Percentiles rank a stretch among this genome's conserved stretches.
phyloP scores from a whole-genome alignment of 768 basidiomycete species.

The Hydnum rufescens region DNA sequence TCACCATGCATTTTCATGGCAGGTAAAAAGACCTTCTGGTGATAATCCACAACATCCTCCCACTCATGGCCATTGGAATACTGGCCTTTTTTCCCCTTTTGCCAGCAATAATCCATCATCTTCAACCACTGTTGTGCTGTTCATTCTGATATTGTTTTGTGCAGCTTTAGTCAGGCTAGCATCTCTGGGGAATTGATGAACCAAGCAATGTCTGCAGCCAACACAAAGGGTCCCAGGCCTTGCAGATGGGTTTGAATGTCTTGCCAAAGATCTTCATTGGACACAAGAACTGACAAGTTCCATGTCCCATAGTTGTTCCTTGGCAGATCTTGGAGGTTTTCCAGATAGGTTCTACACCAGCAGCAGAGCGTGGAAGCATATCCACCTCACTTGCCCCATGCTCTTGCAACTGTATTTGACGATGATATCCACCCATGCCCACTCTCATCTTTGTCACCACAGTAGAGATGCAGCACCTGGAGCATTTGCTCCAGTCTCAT shows the following conservation, averaged over 20 bases:
- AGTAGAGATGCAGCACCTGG: too few relatives aligned
- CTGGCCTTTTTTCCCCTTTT: constrained; percentile 9
- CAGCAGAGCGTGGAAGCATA: too few relatives aligned
- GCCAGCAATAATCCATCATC: constrained; percentile 18
- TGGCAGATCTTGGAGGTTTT: too few relatives aligned
- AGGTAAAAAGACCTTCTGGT: constrained; percentile 13
- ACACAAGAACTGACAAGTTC: too few relatives aligned
- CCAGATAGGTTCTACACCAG: too few relatives aligned
- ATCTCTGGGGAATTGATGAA: constrained; percentile 13
- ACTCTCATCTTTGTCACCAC: too few relatives aligned
- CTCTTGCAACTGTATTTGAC: too few relatives aligned
- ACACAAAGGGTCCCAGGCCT: constrained; percentile 16
- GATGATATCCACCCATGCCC: too few relatives aligned
- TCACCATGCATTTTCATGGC: neutral
- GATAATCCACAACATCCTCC: constrained; percentile 11
- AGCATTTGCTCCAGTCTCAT: too few relatives aligned
- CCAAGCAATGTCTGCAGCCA: constrained; percentile 18
- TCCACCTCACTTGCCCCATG: too few relatives aligned
- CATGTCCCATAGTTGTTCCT: too few relatives aligned
- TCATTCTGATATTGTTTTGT: constrained; percentile 10
- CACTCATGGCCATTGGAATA: constrained; percentile 24
- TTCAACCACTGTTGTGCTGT: constrained; percentile 21
- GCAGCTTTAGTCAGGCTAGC: constrained; percentile 1
- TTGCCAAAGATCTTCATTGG: too few relatives aligned
- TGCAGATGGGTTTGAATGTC: constrained; percentile 15